Evolutionary conservation across 345 rosid species (phyloP), one percentile per base, ranked within the genome.

Genomic region (Murraya koenigii): DNA sequence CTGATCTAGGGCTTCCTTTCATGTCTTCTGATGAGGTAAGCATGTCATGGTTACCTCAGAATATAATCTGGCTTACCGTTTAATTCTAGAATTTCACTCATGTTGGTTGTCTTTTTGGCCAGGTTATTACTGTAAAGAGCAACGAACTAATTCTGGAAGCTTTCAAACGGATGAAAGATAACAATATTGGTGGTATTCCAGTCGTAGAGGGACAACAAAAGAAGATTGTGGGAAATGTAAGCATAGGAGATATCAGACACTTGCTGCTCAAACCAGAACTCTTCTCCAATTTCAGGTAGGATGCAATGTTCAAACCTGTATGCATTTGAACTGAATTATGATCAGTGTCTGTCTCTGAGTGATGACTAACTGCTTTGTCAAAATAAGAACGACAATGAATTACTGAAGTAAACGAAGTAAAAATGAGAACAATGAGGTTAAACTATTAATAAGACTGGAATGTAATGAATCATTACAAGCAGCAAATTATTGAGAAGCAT

Each of bases 1-100:
- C 92, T 39, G 93, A 93, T 84, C 81, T 92, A 5, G 99, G 99
- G 72, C 92, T 95, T 64, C 99, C 97, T 63, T 90, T 95, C 75
- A 90, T 92, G 91, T 87, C 93, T 28, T 30, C 91, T 1, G 72
- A 83, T n/a, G 82, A 90, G 93, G 98, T 90, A 41, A 77, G 65
- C 19, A 26, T 76, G 22, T 30, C 39, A 41, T 38, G 26, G 44
- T 4, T 61, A 26, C 56, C 73, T 62, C 66, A 75, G 13, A 39
- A 49, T 3, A 25, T 25, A 33, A 14, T 26, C 6, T n/a, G 19
- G n/a, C 60, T 44, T 64, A 25, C 17, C 47, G 6, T 60, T 38
- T 54, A n/a, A 23, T 33, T 39, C 47, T 59, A 56, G 56, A 13
- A 7, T 75, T 66, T 55, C 69, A 61, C 14, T 44, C 49, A 39